These are phyloP conservation scores for Astrothelium subdiscretum DNA, from an alignment of 495 filamentous ascomycete genomes.

Conservation along the genomic window DNA sequence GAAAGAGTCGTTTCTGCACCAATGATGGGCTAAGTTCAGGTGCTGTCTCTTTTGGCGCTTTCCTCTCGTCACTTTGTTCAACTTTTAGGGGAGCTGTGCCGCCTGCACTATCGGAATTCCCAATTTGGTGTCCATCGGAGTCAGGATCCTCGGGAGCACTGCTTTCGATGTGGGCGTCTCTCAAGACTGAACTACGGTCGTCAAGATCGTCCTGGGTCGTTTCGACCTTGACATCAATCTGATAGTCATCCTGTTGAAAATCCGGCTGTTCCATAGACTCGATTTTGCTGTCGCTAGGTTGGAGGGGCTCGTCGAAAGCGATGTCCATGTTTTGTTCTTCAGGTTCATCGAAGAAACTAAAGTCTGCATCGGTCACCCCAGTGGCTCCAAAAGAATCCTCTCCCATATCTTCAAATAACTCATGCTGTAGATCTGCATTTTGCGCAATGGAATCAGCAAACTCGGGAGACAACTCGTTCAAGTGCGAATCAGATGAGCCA, in stretches of 20 bases:
- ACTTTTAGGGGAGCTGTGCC: neutral
- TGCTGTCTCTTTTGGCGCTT: neutral
- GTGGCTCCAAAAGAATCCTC: slow-evolving; percentile 35
- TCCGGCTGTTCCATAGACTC: neutral
- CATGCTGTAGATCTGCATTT: slow-evolving; percentile 21
- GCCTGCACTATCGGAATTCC: neutral
- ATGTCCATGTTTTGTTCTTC: slow-evolving; percentile 8
- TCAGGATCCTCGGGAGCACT: neutral
- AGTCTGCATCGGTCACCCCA: slow-evolving; percentile 81
- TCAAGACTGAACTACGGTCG: neutral
- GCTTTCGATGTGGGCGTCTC: neutral
- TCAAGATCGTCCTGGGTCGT: neutral
- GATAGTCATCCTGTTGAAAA: neutral
- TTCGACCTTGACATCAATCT: neutral
- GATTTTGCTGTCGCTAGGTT: slow-evolving; percentile 12
- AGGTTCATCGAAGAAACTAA: slow-evolving; percentile 77
- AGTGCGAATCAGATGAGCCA: neutral
- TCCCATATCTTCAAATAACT: slow-evolving; percentile 57
- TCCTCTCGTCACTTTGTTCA: neutral
- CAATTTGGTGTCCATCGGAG: neutral
- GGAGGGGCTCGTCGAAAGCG: neutral
- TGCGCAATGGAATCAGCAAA: neutral
- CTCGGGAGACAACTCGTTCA: neutral
- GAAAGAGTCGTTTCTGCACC: neutral
- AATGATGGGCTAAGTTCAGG: neutral